A percentile compares a stretch with the other conserved stretches of the same genome.
Conservation (phyloP, 495 filamentous ascomycete species). For the Penicillium ochrochloron region DNA sequence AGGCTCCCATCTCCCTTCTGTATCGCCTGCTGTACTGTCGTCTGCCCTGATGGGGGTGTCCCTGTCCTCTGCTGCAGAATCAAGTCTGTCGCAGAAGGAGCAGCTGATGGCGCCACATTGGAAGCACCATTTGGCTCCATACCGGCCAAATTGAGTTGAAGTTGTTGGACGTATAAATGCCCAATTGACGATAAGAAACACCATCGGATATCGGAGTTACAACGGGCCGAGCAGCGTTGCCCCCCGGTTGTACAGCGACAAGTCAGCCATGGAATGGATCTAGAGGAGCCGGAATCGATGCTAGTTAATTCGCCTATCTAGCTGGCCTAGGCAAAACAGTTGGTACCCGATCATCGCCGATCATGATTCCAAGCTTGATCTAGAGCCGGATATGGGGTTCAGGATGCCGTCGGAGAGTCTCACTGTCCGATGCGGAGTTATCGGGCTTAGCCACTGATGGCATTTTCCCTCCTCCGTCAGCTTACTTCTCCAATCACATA, state of each 20-base stretch:
- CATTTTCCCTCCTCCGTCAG: slow-evolving; percentile 12
- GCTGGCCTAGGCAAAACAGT: background rate
- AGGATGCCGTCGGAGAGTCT: slow-evolving; percentile 15
- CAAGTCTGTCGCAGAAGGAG: slow-evolving; percentile 44
- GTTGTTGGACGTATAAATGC: slow-evolving; percentile 20
- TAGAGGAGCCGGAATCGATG: background rate
- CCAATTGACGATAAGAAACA: slow-evolving; percentile 27
- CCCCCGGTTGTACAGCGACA: slow-evolving; percentile 14
- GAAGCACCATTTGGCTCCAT: slow-evolving; percentile 49
- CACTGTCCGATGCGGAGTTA: slow-evolving; percentile 28
- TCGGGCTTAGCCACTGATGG: slow-evolving; percentile 12
- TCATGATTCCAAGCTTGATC: background rate
- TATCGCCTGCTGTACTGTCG: slow-evolving; percentile 36
- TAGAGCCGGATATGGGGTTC: slow-evolving; percentile 14
- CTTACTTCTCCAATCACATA: slow-evolving; percentile 13
- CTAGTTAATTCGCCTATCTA: background rate
- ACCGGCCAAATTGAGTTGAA: slow-evolving; percentile 25
- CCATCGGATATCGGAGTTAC: slow-evolving; percentile 35
- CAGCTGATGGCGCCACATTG: slow-evolving; percentile 40
- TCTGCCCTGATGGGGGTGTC: slow-evolving; percentile 34
- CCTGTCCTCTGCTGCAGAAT: slow-evolving; percentile 47
- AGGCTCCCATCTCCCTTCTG: slow-evolving; percentile 46
- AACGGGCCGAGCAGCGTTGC: slow-evolving; percentile 34
- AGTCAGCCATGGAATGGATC: slow-evolving; percentile 9
- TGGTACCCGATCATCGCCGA: background rate